Percentiles rank a stretch among this genome's conserved stretches.
Conservation (phyloP, 345 rosid species). For the Rubroshorea leprosula region DNA sequence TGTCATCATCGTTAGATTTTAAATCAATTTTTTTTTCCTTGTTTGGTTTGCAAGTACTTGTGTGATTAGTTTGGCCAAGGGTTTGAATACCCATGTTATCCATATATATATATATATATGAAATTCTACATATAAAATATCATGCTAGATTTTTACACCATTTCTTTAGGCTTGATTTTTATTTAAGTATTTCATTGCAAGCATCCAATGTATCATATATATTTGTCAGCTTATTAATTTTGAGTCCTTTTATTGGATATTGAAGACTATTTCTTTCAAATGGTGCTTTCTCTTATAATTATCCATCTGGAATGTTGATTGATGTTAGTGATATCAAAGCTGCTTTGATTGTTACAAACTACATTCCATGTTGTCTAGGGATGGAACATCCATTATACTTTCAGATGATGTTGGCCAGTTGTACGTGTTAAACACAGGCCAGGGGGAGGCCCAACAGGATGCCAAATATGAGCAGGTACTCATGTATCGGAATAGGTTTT, state of each 20-base stretch:
- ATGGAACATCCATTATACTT: constrained; percentile 92
- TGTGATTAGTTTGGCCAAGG: too few relatives aligned
- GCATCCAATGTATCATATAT: neutral
- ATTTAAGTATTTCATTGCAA: neutral
- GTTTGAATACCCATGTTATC: too few relatives aligned
- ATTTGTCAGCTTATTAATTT: neutral
- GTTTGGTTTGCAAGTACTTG: too few relatives aligned
- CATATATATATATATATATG: neutral
- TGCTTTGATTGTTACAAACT: constrained; percentile 8
- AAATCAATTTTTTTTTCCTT: too few relatives aligned
- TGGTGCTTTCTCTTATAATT: neutral
- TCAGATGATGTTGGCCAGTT: constrained; percentile 99
- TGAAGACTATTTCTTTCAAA: neutral
- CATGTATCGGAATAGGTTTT: too few relatives aligned
- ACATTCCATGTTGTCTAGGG: constrained; percentile 41
- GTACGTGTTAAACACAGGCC: constrained; percentile 84
- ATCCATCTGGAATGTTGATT: neutral
- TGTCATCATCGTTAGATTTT: neutral
- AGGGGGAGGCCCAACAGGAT: constrained; percentile 92
- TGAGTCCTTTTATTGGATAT: neutral
- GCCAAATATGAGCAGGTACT: constrained; percentile 98
- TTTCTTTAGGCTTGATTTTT: neutral
- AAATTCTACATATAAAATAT: neutral
- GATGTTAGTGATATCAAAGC: constrained; percentile 6
- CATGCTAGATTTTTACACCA: neutral